Conservation (phyloP, 352 stramenopile genomes). For the Globisporangium emineosum region DNA sequence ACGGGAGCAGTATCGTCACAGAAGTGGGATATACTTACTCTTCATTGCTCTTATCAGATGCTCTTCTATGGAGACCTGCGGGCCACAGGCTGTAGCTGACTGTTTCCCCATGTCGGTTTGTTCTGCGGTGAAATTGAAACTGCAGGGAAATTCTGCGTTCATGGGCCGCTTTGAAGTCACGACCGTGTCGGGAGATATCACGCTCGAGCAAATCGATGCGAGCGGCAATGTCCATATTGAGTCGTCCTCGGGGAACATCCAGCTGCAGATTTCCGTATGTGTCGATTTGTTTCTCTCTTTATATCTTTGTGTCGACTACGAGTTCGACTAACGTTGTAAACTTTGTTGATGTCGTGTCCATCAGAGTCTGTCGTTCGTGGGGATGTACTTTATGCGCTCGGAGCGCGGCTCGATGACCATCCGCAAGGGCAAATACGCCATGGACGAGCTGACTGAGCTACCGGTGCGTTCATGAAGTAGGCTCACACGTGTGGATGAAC, state of each 20-base stretch:
- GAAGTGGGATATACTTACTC: constrained; percentile 24
- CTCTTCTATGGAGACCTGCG: background rate
- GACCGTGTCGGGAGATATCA: constrained; percentile 54
- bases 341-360: background rate
- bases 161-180: constrained; percentile 63
- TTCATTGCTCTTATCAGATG: background rate
- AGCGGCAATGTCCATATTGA: constrained; percentile 64
- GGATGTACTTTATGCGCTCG: constrained; percentile 67
- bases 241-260: constrained; percentile 59
- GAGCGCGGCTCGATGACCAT: constrained; percentile 59
- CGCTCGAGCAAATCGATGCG: constrained; percentile 41
- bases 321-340: background rate
- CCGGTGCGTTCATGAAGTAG: constrained; percentile 27
- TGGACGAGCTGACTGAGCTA: constrained; percentile 35
- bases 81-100: background rate
- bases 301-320: background rate
- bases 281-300: background rate
- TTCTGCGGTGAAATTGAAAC: background rate
- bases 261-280: constrained; percentile 45
- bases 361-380: constrained; percentile 51
- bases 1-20: constrained; percentile 28
- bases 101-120: background rate
- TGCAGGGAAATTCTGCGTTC: constrained; percentile 60
- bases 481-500: background rate
- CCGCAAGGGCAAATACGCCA: constrained; percentile 50